phyloP scores from a whole-genome alignment of 2,329 filamentous ascomycete species.

The Sphaerulina musiva region DNA sequence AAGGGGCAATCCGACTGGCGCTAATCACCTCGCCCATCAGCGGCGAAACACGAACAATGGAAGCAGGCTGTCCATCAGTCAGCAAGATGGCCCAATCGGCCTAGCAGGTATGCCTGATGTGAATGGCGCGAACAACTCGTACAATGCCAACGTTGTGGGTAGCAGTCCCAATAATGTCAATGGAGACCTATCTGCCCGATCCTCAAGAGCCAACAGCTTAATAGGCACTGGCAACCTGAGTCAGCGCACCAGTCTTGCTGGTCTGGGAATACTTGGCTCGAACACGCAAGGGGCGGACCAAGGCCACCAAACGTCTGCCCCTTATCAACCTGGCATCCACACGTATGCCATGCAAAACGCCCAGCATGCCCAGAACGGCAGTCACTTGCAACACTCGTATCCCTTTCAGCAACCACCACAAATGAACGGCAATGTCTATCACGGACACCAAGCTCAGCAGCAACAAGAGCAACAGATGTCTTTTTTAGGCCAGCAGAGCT shows the following conservation, averaged over 20 bases:
- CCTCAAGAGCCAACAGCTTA: constrained; percentile 46
- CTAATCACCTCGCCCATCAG: constrained; percentile 80
- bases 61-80: constrained; percentile 33
- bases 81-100: constrained; percentile 33
- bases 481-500: constrained; percentile 37
- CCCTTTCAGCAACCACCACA: constrained; percentile 25
- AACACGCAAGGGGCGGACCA: constrained; percentile 27
- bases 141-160: constrained; percentile 28
- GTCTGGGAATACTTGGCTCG: constrained; percentile 30
- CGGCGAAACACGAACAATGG: constrained; percentile 44
- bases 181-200: constrained; percentile 41
- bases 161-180: constrained; percentile 33
- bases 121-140: constrained; percentile 23
- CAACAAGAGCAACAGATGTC: constrained; percentile 30
- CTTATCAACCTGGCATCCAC: constrained; percentile 29
- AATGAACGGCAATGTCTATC: constrained; percentile 30
- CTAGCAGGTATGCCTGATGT: constrained; percentile 33
- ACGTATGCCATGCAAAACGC: constrained; percentile 33
- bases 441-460: constrained; percentile 23
- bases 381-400: constrained; percentile 29
- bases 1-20: constrained; percentile 89
- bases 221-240: constrained; percentile 37
- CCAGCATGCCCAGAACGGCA: constrained; percentile 19
- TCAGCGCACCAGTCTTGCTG: constrained; percentile 31
- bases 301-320: constrained; percentile 25